Percentiles rank a stretch among this genome's conserved stretches.
These are phyloP conservation scores for Zizania latifolia DNA, from an alignment of 176 grass and related monocot species.

Conservation along the genomic window DNA sequence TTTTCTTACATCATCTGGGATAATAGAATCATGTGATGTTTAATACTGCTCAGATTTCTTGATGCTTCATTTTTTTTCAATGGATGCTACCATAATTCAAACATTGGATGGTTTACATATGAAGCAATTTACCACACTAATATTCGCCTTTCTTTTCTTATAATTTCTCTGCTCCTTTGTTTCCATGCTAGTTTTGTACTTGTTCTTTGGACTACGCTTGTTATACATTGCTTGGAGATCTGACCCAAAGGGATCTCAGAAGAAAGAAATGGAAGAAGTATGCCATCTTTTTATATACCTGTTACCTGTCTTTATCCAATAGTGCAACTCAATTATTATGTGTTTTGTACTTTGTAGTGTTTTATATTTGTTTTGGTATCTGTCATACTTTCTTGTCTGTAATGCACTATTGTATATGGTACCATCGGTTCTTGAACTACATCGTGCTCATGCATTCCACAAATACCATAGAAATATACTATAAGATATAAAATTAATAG, in stretches of 20 bases:
- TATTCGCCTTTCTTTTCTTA: background rate
- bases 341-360: no score
- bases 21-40: background rate
- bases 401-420: background rate
- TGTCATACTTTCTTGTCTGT: background rate
- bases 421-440: background rate
- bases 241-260: constrained; percentile 70
- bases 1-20: background rate
- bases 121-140: background rate
- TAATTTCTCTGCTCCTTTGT: constrained; percentile 21
- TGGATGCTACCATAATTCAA: background rate
- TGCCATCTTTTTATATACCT: constrained; percentile 10
- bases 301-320: background rate
- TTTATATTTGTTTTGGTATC: background rate
- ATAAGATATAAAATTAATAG: background rate
- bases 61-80: background rate
- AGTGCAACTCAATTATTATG: background rate
- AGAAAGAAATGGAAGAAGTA: constrained; percentile 94
- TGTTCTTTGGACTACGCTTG: constrained; percentile 81
- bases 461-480: background rate
- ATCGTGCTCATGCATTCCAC: background rate
- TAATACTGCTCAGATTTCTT: background rate
- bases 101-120: background rate
- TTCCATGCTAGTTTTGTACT: constrained; percentile 61
- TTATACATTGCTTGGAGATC: constrained; percentile 91